Percentiles rank a stretch among this genome's conserved stretches.
Evolutionary conservation across 768 basidiomycete genomes (phyloP).

Genomic region (Austroboletus eburneus): DNA sequence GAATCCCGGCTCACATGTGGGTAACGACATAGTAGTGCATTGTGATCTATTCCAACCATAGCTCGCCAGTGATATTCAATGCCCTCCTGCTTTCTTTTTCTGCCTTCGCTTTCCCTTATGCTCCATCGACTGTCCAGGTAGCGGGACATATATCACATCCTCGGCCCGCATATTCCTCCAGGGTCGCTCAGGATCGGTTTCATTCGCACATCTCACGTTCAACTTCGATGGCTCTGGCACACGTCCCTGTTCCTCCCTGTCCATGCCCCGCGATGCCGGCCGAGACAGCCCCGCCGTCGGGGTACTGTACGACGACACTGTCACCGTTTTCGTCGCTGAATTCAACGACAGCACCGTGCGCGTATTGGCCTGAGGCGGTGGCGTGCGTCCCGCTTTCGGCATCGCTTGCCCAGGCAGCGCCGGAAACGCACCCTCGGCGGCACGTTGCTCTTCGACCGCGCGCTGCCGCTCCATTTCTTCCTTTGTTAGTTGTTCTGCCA

Average conservation of each 20-base stretch:
- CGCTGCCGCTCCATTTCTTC: constrained; percentile 49
- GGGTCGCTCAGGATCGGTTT: constrained; percentile 31
- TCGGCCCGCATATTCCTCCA: constrained; percentile 42
- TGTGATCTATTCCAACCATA: too few species aligned
- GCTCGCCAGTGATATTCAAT: too few species aligned
- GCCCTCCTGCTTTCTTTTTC: too few species aligned
- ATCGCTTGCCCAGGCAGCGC: constrained; percentile 32
- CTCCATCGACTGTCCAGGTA: constrained; percentile 9
- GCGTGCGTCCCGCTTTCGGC: constrained; percentile 11
- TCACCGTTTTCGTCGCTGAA: constrained; percentile 46
- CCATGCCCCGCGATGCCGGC: constrained; percentile 33
- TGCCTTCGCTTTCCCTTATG: constrained; percentile 3
- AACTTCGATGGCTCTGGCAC: constrained; percentile 36
- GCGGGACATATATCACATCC: constrained; percentile 36
- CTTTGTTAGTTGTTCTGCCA: constrained; percentile 39
- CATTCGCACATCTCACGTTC: constrained; percentile 37
- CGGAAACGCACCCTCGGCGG: constrained; percentile 60
- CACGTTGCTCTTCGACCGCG: constrained; percentile 43
- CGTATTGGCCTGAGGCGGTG: constrained; percentile 24
- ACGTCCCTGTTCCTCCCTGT: constrained; percentile 36
- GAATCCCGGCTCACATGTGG: too few species aligned
- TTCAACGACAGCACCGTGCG: constrained; percentile 62
- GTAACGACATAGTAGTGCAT: too few species aligned
- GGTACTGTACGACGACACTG: constrained; percentile 47
- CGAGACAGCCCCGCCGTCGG: constrained; percentile 32